Base-by-base conservation (phyloP, 2,329 filamentous ascomycete species). In the Niveomyces coronatus region DNA sequence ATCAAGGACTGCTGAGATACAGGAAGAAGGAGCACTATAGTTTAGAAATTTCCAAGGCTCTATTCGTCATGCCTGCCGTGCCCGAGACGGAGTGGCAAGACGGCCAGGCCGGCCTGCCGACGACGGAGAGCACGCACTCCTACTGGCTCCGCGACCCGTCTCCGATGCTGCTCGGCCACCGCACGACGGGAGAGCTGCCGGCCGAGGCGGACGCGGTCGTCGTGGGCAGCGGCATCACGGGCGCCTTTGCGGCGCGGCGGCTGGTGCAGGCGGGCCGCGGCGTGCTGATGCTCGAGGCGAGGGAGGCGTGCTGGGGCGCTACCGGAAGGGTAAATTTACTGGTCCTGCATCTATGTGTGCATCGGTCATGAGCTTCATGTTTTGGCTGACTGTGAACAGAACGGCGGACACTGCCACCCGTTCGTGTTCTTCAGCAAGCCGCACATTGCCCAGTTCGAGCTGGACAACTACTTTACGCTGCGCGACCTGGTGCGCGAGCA, bases 231-330 rank as follows among this genome's bases (percentile, higher is more conserved):
- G 84, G 84, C 17, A 83, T 89, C 48, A 82, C 82, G 2, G 84
- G 83, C n/a, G 63, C 77, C 1, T 83, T 81, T 56, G 79, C 77
- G 1, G 81, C 81, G 4, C 68, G 75, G 45, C 76, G 74, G 51
- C 63, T 85, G 36, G 70, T 61, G 51, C 66, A 62, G 40, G 62
- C 57, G 27, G 63, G 67, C 5, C 61, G 68, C 42, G 65, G 60
- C n/a, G 70, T 87, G 7, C 65, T 88, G 5, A 70, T 88, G 64
- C 65, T 89, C 5, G 84, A 89, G 59, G 84, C 84, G 11, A 68
- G 84, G 49, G 83, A 88, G 62, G 82, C 79, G 4, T 88, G 83
- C 52, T 87, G 75, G 74, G 84, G 84, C 14, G 84, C 84, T n/a
- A 89, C 83, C 1, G 83, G 84, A n/a, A 63, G 83, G 52, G 80